Evolutionary conservation across 805 yeast species (phyloP).

Genomic region (Jamesozyma gamospora): DNA sequence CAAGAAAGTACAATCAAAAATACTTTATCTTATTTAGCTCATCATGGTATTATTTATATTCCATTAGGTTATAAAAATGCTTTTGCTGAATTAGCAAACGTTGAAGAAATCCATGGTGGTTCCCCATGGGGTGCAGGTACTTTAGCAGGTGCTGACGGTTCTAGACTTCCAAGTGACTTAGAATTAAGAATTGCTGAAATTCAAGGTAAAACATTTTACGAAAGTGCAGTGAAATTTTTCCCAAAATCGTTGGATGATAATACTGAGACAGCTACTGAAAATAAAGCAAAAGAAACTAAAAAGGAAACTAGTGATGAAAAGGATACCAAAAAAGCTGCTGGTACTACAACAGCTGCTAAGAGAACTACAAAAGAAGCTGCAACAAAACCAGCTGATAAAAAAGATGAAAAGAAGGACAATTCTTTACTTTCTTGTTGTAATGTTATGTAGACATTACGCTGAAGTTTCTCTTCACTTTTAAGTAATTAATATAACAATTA

Average conservation of each 20-base stretch:
- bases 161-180: conserved; percentile 53
- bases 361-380: conserved; percentile 11
- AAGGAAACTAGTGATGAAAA: conserved; percentile 33
- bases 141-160: conserved; percentile 67
- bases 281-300: conserved; percentile 6
- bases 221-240: conserved; percentile 25
- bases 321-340: conserved; percentile 10
- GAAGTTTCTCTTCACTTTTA: no score
- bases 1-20: conserved; percentile 66
- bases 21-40: conserved; percentile 51
- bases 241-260: background rate
- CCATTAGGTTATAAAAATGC: conserved; percentile 66
- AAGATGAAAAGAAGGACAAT: conserved; percentile 19
- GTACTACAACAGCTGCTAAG: conserved; percentile 11
- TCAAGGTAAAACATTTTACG: conserved; percentile 63
- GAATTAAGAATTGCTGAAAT: conserved; percentile 55
- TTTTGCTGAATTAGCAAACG: conserved; percentile 45
- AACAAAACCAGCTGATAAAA: conserved; percentile 12
- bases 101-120: conserved; percentile 70
- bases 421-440: conserved; percentile 24
- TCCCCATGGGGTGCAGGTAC: conserved; percentile 89
- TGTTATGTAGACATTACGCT: no score
- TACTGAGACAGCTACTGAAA: background rate
- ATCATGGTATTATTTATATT: conserved; percentile 69
- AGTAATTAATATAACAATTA: no score